Evolutionary conservation across 805 yeast genomes (phyloP).

Genomic region (Cyberlindnera euphorbiiphila): DNA sequence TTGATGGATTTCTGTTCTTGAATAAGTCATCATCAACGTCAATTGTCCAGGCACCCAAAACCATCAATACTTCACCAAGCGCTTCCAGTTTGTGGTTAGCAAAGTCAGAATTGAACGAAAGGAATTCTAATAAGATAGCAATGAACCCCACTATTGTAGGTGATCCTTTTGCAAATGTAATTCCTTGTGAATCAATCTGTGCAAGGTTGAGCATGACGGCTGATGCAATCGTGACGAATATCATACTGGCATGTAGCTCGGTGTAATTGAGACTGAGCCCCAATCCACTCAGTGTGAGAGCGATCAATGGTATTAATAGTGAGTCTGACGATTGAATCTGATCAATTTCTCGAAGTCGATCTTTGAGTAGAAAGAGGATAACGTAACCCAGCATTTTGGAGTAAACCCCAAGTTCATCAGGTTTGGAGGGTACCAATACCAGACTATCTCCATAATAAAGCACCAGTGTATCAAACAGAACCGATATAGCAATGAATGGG

Average conservation of each 20-base stretch:
- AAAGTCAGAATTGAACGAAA: conserved; percentile 30
- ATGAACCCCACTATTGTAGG: conserved; percentile 28
- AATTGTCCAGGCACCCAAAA: conserved; percentile 13
- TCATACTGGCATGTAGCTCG: conserved; percentile 22
- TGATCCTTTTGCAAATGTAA: conserved; percentile 16
- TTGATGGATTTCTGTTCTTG: not conserved
- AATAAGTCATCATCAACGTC: conserved; percentile 16
- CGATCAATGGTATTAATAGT: conserved; percentile 3
- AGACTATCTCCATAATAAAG: conserved; percentile 6
- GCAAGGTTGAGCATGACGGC: conserved; percentile 20
- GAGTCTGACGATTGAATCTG: conserved; percentile 2
- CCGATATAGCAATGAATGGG: conserved; percentile 9
- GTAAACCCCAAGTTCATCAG: not conserved
- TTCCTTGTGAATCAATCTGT: conserved; percentile 13
- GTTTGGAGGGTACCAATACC: not conserved
- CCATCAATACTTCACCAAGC: conserved; percentile 15
- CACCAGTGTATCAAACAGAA: conserved; percentile 16
- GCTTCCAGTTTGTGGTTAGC: conserved; percentile 10
- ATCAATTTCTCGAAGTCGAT: conserved; percentile 17
- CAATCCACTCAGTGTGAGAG: not conserved
- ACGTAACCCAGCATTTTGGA: conserved; percentile 3
- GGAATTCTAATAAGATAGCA: conserved; percentile 32
- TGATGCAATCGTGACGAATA: conserved; percentile 27
- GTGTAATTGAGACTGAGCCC: conserved; percentile 5
- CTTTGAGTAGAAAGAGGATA: conserved; percentile 5